Evolutionary conservation across 2,329 filamentous ascomycete genomes (phyloP).

Genomic region (Stachybotrys chlorohalonatus): DNA sequence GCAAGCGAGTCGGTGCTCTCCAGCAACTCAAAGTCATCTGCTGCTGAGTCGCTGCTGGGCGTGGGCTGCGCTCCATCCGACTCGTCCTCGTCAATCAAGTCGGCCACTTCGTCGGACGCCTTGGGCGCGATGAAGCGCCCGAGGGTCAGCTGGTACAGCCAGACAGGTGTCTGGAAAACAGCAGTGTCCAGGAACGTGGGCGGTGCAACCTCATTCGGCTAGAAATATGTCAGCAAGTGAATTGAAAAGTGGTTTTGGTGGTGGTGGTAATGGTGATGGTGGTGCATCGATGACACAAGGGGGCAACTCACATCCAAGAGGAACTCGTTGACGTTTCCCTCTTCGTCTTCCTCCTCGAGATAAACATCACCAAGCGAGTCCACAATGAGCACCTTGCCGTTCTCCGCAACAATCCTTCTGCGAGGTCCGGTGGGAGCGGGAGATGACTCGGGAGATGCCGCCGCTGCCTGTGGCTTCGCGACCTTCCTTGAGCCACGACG

Average conservation of each 20-base stretch:
- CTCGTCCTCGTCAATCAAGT: slow-evolving; percentile 29
- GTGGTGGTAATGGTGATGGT: not conserved
- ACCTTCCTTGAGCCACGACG: slow-evolving; percentile 45
- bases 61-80: slow-evolving; percentile 42
- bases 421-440: slow-evolving; percentile 63
- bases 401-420: slow-evolving; percentile 85
- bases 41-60: slow-evolving; percentile 47
- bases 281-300: not conserved
- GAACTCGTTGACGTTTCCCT: slow-evolving; percentile 75
- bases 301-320: slow-evolving; percentile 68
- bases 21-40: slow-evolving; percentile 54
- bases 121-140: slow-evolving; percentile 39
- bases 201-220: slow-evolving; percentile 70
- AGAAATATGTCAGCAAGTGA: slow-evolving; percentile 10
- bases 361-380: slow-evolving; percentile 89
- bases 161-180: slow-evolving; percentile 69
- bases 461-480: slow-evolving; percentile 21
- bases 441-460: slow-evolving; percentile 34
- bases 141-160: slow-evolving; percentile 52
- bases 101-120: slow-evolving; percentile 20
- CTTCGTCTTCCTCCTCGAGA: slow-evolving; percentile 83
- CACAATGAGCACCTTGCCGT: slow-evolving; percentile 90
- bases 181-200: slow-evolving; percentile 78
- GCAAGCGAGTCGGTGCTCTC: slow-evolving; percentile 48
- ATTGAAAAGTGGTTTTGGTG: too few species aligned